These are phyloP conservation scores for Exophiala spinifera DNA, from an alignment of 2,329 filamentous ascomycete genomes.

Conservation along the genomic window DNA sequence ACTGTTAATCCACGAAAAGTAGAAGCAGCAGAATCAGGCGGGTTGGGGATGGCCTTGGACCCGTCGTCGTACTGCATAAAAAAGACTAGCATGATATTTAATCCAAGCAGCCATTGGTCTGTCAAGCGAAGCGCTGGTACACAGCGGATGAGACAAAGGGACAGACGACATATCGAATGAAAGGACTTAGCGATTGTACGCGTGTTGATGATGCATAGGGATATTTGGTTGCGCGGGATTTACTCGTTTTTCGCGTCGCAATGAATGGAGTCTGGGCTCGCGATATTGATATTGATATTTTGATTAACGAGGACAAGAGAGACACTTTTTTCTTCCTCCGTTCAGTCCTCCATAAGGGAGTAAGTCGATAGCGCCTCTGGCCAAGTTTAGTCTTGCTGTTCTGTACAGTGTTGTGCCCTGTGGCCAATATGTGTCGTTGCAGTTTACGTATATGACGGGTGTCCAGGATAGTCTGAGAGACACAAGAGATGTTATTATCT, in stretches of 20 bases:
- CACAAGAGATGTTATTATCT: too few species aligned
- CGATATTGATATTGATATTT: not conserved
- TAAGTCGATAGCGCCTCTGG: too few species aligned
- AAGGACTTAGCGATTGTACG: not conserved
- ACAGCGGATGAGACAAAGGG: not conserved
- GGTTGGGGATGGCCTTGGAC: not conserved
- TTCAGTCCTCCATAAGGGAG: too few species aligned
- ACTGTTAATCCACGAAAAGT: slow-evolving; percentile 4
- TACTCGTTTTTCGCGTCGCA: slow-evolving; percentile 1
- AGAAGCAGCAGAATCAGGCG: not conserved
- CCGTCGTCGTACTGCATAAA: not conserved
- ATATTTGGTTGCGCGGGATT: slow-evolving; percentile 1
- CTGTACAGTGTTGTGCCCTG: too few species aligned
- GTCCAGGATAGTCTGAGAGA: too few species aligned
- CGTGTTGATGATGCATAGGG: slow-evolving; percentile 3
- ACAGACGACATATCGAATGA: not conserved
- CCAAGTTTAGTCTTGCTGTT: too few species aligned
- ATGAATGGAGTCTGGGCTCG: slow-evolving; percentile 1
- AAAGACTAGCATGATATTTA: not conserved
- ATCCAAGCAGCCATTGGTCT: slow-evolving; percentile 4
- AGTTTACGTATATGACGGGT: too few species aligned
- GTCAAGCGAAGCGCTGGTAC: not conserved
- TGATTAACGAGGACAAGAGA: too few species aligned
- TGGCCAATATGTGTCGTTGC: too few species aligned
- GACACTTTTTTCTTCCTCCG: too few species aligned